Percentiles rank a stretch among this genome's conserved stretches.
Conservation (phyloP, 441 rosid species). For the Adansonia rubrostipa region DNA sequence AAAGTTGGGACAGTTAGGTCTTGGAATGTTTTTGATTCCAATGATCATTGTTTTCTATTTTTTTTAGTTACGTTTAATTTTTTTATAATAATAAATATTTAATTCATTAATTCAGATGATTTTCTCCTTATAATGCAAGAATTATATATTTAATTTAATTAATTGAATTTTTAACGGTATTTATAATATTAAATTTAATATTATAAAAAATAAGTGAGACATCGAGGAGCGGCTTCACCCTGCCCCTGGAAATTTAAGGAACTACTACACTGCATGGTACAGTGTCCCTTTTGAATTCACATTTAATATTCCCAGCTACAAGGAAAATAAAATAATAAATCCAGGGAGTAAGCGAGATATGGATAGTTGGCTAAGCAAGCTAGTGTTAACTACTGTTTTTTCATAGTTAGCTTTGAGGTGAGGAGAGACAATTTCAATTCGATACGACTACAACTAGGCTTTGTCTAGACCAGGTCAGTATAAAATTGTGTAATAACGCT, state of each 20-base stretch:
- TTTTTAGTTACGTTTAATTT: no score
- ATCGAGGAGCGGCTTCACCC: background rate
- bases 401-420: background rate
- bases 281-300: background rate
- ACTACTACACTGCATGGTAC: background rate
- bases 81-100: no score
- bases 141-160: no score
- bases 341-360: background rate
- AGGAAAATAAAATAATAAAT: background rate
- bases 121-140: no score
- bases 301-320: background rate
- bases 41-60: no score
- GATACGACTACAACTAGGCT: background rate
- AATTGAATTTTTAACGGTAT: no score
- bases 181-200: no score
- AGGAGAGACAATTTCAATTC: background rate
- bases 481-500: background rate
- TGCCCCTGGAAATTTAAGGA: background rate
- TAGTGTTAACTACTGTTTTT: background rate
- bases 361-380: background rate
- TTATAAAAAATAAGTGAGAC: no score
- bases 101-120: no score
- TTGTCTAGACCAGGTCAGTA: background rate
- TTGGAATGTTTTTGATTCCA: no score
- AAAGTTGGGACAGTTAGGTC: no score